A percentile compares a stretch with the other conserved stretches of the same genome.
Conservation (phyloP, 345 rosid genomes). For the Heritiera fomes region DNA sequence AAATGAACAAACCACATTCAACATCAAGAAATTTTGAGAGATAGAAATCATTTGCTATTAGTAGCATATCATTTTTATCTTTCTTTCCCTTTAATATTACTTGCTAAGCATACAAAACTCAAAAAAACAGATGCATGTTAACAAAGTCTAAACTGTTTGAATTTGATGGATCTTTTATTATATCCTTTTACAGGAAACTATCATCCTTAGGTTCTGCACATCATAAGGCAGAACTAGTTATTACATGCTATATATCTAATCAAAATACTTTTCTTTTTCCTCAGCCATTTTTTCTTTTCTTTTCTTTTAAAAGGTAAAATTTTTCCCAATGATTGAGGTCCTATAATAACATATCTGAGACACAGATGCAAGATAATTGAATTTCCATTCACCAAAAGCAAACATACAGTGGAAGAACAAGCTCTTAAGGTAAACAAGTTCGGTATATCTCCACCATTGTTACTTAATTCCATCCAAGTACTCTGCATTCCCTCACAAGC, state of each 20-base stretch:
- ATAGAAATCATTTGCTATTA: neutral
- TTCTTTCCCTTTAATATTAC: constrained; percentile 2
- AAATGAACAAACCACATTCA: neutral
- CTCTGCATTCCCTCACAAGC: constrained; percentile 37
- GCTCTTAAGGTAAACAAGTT: constrained; percentile 46
- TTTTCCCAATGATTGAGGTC: constrained; percentile 4
- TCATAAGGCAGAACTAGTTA: neutral
- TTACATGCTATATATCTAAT: neutral
- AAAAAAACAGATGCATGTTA: neutral
- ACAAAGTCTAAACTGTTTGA: constrained; percentile 6
- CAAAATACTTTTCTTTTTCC: neutral
- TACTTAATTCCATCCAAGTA: constrained; percentile 34
- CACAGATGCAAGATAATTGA: constrained; percentile 19
- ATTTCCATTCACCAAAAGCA: constrained; percentile 14
- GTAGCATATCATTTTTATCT: neutral
- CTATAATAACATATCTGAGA: constrained; percentile 6
- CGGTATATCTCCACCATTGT: constrained; percentile 31
- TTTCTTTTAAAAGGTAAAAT: neutral
- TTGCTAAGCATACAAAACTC: neutral
- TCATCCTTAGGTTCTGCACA: neutral
- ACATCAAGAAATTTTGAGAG: neutral
- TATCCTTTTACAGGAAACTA: neutral
- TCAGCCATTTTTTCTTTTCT: neutral
- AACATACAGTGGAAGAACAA: constrained; percentile 75
- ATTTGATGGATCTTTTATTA: neutral